These are phyloP conservation scores for Silybum marianum DNA, from an alignment of 129 eudicot genomes.

Conservation along the genomic window DNA sequence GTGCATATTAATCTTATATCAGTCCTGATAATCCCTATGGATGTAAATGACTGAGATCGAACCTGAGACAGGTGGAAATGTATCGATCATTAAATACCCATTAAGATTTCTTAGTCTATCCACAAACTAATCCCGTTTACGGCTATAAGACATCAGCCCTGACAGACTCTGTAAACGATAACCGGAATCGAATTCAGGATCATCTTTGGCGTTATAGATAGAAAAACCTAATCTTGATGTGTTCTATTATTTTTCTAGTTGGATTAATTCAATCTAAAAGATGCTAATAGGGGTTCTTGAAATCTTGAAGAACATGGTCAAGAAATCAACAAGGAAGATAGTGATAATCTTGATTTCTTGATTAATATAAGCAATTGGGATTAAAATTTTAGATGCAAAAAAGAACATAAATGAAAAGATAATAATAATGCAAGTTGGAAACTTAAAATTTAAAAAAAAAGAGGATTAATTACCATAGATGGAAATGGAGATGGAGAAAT, in stretches of 20 bases:
- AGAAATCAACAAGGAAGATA: too few species aligned
- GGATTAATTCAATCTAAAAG: not conserved
- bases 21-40: not conserved
- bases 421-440: not conserved
- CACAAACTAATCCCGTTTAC: too few species aligned
- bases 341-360: not conserved
- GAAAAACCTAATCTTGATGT: not conserved
- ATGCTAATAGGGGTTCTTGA: not conserved
- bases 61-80: too few species aligned
- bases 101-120: too few species aligned
- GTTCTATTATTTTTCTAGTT: not conserved
- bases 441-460: not conserved
- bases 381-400: not conserved
- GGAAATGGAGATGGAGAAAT: constrained; percentile 7
- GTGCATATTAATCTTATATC: too few species aligned
- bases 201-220: not conserved
- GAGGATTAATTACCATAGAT: constrained; percentile 30
- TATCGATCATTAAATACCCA: too few species aligned
- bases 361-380: not conserved
- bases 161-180: too few species aligned
- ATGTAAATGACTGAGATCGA: too few species aligned
- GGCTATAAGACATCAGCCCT: too few species aligned
- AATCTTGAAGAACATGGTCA: not conserved
- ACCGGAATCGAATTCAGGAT: too few species aligned
- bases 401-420: not conserved